Base-by-base conservation (phyloP, 179 eudicot species). In the Amaranthus tricolor region DNA sequence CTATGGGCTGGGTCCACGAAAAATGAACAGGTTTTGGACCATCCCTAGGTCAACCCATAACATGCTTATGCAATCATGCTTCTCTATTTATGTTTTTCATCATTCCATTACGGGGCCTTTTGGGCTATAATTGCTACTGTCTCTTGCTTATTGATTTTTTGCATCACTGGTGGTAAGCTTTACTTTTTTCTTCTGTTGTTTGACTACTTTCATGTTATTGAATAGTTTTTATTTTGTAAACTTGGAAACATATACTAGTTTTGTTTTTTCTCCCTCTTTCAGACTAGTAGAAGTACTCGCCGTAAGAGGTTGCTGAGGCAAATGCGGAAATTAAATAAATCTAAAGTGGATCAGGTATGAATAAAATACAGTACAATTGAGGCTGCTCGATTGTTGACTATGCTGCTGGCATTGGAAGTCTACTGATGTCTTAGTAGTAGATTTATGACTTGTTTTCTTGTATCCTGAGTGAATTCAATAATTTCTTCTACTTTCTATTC, bases 211-310 rank as follows among this genome's bases (percentile, higher is more conserved):
- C 8, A 45, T 21, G 16, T 47, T 31, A 21, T 7, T 9, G 15
- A 49, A 17, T 31, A 49, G 45, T 10, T n/a, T 31, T 52, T 31
- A 4, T 40, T 40, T 4, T 24, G 19, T 44, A 19, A 12, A 45
- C 54, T 20, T 67, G 62, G 21, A 2, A 48, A 10, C 43, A 31
- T 54, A 19, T 68, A 6, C 43, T 63, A 63, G 4, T 52, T 58
- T 13, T 50, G n/a, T 9, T 54, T 49, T 31, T 31, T 2, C 2
- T 2, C 14, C 51, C 63, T 59, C 67, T 19, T 47, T 55, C 77
- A 83, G 85, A 77, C 70, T 20, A 79, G 85, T 78, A 87, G 97
- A 85, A 83, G 85, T 79, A 77, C 90, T 56, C 63, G 82, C 66
- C 79, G 94, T 49, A 88, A 85, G 81, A 84, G 60, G 75, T 73